Evolutionary conservation across 148 eudicot genomes (phyloP).

Genomic region (Spergularia marina): DNA sequence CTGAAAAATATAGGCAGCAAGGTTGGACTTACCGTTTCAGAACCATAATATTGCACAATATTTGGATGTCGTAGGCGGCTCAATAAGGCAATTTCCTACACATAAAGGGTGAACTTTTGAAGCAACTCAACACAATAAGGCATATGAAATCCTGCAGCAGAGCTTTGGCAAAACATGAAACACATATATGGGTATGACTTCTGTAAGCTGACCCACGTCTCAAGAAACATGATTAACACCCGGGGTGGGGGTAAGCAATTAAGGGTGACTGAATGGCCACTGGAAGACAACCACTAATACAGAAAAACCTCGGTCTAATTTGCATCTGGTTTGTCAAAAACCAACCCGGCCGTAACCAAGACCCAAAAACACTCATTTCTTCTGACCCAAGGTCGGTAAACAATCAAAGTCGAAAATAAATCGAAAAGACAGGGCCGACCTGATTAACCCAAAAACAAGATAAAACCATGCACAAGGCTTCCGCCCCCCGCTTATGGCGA

Average conservation of each 20-base stretch:
- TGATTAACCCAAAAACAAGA: too few species aligned
- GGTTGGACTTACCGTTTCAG: constrained; percentile 63
- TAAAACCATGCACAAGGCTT: too few species aligned
- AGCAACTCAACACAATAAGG: background rate
- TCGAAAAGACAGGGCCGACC: too few species aligned
- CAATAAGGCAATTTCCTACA: constrained; percentile 78
- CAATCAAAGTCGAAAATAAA: too few species aligned
- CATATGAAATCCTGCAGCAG: background rate
- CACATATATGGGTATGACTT: background rate
- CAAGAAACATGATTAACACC: background rate
- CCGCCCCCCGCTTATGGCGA: too few species aligned
- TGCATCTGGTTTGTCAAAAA: background rate
- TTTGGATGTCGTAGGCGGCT: constrained; percentile 90
- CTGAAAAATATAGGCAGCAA: background rate
- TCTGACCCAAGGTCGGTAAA: too few species aligned
- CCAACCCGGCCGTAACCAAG: too few species aligned
- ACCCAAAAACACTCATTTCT: too few species aligned
- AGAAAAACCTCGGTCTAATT: background rate
- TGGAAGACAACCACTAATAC: background rate
- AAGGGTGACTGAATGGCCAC: background rate
- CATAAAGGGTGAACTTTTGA: constrained; percentile 7
- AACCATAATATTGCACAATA: constrained; percentile 94
- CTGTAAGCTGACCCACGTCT: background rate
- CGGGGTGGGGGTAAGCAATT: background rate
- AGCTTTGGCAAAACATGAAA: background rate